Percentiles rank a stretch among this genome's conserved stretches.
Evolutionary conservation across 2,329 filamentous ascomycete genomes (phyloP).

Genomic region (Curvularia eragrostidis): DNA sequence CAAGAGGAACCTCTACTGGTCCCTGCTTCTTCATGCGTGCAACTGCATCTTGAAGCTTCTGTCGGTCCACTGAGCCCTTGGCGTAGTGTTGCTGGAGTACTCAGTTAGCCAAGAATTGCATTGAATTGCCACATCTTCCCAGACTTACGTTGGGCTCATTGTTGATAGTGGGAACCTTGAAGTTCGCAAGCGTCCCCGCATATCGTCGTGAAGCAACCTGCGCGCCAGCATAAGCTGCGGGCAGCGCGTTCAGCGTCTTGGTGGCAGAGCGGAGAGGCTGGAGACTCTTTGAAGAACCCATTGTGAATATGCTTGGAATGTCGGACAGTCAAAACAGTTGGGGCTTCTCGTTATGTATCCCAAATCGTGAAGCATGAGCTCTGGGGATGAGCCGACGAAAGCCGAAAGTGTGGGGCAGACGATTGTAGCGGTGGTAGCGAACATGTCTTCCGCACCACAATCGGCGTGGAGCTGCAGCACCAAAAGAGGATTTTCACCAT

Average conservation of each 20-base stretch:
- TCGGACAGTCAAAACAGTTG: neutral
- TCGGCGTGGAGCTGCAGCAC: constrained; percentile 12
- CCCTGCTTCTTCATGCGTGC: constrained; percentile 71
- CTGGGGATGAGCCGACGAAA: constrained; percentile 32
- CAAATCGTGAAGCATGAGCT: constrained; percentile 25
- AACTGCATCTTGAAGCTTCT: constrained; percentile 76
- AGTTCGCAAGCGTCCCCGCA: constrained; percentile 73
- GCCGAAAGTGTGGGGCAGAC: constrained; percentile 31
- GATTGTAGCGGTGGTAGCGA: constrained; percentile 16
- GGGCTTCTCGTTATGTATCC: constrained; percentile 32
- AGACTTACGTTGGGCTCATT: constrained; percentile 92
- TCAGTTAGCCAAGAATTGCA: constrained; percentile 8
- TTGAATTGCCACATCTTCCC: neutral
- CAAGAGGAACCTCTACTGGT: constrained; percentile 79
- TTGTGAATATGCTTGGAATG: constrained; percentile 20
- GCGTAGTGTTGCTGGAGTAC: constrained; percentile 78
- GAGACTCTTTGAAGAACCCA: constrained; percentile 44
- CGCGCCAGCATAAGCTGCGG: constrained; percentile 32
- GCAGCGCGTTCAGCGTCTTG: constrained; percentile 34
- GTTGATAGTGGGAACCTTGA: constrained; percentile 83
- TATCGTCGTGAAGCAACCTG: constrained; percentile 39
- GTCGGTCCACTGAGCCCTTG: constrained; percentile 80
- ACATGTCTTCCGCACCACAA: constrained; percentile 14
- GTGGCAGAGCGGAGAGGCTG: constrained; percentile 40
- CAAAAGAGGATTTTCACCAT: constrained; percentile 11